Conservation (phyloP, 768 basidiomycete genomes). For the Symmetrospora coprosmae region DNA sequence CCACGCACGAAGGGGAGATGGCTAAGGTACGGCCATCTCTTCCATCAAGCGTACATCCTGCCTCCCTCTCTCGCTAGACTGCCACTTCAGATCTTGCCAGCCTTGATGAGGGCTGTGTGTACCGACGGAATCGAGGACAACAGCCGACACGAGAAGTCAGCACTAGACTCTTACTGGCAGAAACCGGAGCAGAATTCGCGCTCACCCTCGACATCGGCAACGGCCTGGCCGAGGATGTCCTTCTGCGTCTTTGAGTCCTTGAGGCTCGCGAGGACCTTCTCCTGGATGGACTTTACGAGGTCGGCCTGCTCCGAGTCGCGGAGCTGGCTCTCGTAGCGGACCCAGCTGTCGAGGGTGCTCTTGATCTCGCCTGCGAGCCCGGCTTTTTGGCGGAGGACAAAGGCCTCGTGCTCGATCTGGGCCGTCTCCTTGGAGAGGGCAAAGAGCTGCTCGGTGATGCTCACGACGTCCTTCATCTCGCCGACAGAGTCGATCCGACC, state of each 20-base stretch:
- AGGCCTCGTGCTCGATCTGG: conserved; percentile 70
- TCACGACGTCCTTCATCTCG: conserved; percentile 90
- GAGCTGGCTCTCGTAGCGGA: conserved; percentile 87
- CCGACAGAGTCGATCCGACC: conserved; percentile 80
- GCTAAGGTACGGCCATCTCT: too few relatives aligned
- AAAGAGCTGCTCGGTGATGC: conserved; percentile 78
- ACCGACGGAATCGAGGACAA: too few relatives aligned
- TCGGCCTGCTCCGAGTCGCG: conserved; percentile 94
- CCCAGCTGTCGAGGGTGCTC: conserved; percentile 91
- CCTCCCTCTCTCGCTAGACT: too few relatives aligned
- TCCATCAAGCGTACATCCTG: too few relatives aligned
- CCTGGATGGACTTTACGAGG: conserved; percentile 72
- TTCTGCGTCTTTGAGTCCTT: conserved; percentile 78
- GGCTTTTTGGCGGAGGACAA: conserved; percentile 77
- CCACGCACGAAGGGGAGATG: too few relatives aligned
- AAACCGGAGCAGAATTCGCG: conserved; percentile 33
- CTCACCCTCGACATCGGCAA: conserved; percentile 86
- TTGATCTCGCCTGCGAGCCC: conserved; percentile 78
- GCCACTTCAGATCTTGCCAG: conserved; percentile 21
- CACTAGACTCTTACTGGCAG: too few relatives aligned
- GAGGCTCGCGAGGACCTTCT: conserved; percentile 67
- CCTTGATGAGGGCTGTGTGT: conserved; percentile 22
- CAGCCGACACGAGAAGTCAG: background rate
- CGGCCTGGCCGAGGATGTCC: conserved; percentile 62
- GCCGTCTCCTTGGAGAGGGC: conserved; percentile 92